phyloP scores from a whole-genome alignment of 2,329 filamentous ascomycete species.

The Colletotrichum falcatum region DNA sequence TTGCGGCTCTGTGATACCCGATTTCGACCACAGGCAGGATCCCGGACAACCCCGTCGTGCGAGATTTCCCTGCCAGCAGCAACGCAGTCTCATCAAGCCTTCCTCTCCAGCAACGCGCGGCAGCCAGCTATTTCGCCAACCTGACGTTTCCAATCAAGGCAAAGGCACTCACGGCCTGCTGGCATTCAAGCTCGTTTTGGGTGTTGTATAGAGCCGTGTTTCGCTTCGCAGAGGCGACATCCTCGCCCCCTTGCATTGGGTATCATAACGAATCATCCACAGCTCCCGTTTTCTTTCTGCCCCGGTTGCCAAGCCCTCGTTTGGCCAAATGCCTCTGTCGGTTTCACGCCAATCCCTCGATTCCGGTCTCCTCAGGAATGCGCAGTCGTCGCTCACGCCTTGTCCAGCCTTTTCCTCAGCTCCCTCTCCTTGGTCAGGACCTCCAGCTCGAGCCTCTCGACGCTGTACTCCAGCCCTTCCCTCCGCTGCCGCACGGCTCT shows the following conservation, averaged over 20 bases:
- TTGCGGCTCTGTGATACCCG: background rate
- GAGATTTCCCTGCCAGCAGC: background rate
- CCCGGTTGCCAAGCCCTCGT: too few relatives aligned
- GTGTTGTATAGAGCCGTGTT: too few relatives aligned
- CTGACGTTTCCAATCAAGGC: background rate
- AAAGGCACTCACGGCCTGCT: background rate
- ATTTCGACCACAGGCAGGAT: background rate
- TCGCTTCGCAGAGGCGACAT: background rate
- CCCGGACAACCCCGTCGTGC: background rate
- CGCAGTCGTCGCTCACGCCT: slow-evolving; percentile 43
- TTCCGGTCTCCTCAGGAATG: background rate
- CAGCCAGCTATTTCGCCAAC: background rate
- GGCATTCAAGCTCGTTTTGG: background rate
- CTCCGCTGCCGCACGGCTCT: slow-evolving; percentile 81
- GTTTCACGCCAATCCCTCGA: background rate
- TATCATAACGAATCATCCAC: slow-evolving; percentile 24
- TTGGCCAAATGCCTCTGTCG: background rate
- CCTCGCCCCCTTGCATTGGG: slow-evolving; percentile 16
- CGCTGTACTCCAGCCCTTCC: slow-evolving; percentile 86
- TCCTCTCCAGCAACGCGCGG: background rate
- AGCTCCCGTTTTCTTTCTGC: too few relatives aligned
- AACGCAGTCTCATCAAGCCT: background rate
- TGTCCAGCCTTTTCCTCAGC: slow-evolving; percentile 63
- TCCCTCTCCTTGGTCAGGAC: slow-evolving; percentile 80
- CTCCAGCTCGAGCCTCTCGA: slow-evolving; percentile 87